Conservation (phyloP, 257 asterid species). For the Henckelia pumila region DNA sequence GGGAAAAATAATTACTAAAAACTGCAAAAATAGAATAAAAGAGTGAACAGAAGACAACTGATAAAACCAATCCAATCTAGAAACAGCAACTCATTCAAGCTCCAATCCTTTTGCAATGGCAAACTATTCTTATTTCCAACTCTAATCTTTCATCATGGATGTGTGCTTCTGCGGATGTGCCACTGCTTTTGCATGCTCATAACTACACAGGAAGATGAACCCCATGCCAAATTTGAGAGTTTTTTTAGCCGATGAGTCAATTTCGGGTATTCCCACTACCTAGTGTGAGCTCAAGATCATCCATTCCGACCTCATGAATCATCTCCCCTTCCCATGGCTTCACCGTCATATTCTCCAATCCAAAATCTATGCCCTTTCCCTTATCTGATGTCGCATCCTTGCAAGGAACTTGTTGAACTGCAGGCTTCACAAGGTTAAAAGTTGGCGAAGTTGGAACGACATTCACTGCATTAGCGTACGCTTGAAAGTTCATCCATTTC, state of each 20-base stretch:
- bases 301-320: constrained; percentile 65
- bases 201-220: neutral
- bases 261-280: constrained; percentile 28
- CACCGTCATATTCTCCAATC: constrained; percentile 64
- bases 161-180: neutral
- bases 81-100: neutral
- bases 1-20: neutral
- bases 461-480: constrained; percentile 39
- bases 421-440: constrained; percentile 75
- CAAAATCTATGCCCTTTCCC: constrained; percentile 68
- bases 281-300: constrained; percentile 52
- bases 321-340: constrained; percentile 99
- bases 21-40: constrained; percentile 1
- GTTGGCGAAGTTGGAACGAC: constrained; percentile 79
- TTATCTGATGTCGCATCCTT: constrained; percentile 46
- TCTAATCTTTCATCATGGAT: neutral
- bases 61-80: constrained; percentile 9
- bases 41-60: constrained; percentile 6
- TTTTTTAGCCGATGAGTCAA: neutral
- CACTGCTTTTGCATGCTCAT: neutral
- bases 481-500: constrained; percentile 91
- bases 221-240: neutral
- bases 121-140: neutral
- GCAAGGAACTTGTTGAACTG: constrained; percentile 34
- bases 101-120: neutral